Evolutionary conservation across 345 rosid genomes (phyloP).

Genomic region (Clarkia xantiana): DNA sequence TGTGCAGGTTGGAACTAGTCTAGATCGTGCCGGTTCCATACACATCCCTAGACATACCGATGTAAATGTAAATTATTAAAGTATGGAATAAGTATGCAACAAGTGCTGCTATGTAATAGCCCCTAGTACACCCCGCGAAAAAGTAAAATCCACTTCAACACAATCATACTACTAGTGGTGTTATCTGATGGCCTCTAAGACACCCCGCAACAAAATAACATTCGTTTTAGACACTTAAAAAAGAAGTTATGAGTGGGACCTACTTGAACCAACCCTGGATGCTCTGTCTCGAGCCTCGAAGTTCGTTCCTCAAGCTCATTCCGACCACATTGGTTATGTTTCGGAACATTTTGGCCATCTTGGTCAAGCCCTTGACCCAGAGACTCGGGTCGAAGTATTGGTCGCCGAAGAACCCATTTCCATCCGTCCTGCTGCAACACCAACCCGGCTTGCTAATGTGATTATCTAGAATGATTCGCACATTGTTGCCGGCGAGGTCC

Average conservation of each 20-base stretch:
- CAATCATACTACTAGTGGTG: too few relatives aligned
- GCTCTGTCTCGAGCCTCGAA: conserved; percentile 64
- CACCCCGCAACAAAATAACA: too few relatives aligned
- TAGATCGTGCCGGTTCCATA: too few relatives aligned
- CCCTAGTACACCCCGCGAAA: too few relatives aligned
- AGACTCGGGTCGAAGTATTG: conserved; percentile 41
- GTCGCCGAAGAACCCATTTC: conserved; percentile 89
- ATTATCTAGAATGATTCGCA: conserved; percentile 81
- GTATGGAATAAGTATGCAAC: too few relatives aligned
- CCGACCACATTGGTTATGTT: conserved; percentile 52
- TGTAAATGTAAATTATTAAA: too few relatives aligned
- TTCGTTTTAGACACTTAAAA: too few relatives aligned
- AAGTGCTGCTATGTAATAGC: too few relatives aligned
- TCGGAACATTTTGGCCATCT: conserved; percentile 45
- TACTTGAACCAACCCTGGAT: conserved; percentile 73
- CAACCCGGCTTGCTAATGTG: conserved; percentile 85
- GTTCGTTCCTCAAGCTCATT: conserved; percentile 86
- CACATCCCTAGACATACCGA: too few relatives aligned
- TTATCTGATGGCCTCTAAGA: too few relatives aligned
- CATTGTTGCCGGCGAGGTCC: conserved; percentile 39
- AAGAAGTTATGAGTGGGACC: not conserved
- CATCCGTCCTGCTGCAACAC: conserved; percentile 64
- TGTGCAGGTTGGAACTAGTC: too few relatives aligned
- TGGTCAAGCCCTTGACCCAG: conserved; percentile 50
- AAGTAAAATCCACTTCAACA: too few relatives aligned